These are phyloP conservation scores for Thraustochytrium sp. DNA, from an alignment of 352 stramenopile species.

Conservation along the genomic window DNA sequence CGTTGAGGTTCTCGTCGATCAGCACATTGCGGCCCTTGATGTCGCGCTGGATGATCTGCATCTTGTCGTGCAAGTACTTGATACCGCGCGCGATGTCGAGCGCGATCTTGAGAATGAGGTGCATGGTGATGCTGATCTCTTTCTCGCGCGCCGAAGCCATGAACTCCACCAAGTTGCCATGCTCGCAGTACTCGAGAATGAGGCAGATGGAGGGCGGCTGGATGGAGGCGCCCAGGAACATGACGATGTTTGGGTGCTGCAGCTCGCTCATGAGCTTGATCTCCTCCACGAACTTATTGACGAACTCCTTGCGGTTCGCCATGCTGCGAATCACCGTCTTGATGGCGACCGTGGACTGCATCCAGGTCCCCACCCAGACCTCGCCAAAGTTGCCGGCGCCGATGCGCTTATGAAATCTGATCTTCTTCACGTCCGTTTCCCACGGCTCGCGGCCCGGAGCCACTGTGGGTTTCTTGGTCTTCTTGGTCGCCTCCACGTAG, in stretches of 20 bases:
- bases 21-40: conserved; percentile 78
- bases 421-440: conserved; percentile 30
- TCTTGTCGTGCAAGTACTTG: conserved; percentile 70
- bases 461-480: background rate
- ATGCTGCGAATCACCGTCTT: conserved; percentile 44
- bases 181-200: conserved; percentile 47
- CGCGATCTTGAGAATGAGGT: conserved; percentile 54
- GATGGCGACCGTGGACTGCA: conserved; percentile 46
- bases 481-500: background rate
- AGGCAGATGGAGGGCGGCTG: conserved; percentile 46
- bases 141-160: conserved; percentile 14
- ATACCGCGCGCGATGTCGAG: conserved; percentile 72
- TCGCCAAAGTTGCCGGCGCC: conserved; percentile 51
- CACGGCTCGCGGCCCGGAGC: background rate
- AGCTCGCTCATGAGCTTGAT: conserved; percentile 45
- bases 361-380: conserved; percentile 42
- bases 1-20: conserved; percentile 61
- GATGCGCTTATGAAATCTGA: conserved; percentile 25
- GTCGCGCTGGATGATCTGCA: conserved; percentile 70
- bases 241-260: conserved; percentile 49
- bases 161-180: conserved; percentile 46
- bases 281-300: conserved; percentile 45
- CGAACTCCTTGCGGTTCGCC: conserved; percentile 35
- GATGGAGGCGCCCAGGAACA: conserved; percentile 48
- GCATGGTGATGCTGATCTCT: conserved; percentile 47